Percentiles rank a stretch among this genome's conserved stretches.
Conservation (phyloP, 2,329 filamentous ascomycete genomes). For the Polytolypa hystricis region DNA sequence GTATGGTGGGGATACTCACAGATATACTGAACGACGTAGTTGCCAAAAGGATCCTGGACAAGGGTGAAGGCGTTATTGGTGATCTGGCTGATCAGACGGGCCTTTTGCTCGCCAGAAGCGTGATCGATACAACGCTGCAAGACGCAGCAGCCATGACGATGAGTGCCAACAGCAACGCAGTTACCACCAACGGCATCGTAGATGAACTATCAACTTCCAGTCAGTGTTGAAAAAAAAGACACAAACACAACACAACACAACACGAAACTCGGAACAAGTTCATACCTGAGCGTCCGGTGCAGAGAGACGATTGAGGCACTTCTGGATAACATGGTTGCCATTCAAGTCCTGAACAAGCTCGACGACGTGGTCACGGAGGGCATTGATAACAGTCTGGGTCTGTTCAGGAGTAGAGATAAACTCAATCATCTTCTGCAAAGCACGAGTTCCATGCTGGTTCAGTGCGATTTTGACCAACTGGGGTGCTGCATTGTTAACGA, state of each 20-base stretch:
- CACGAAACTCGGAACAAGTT: no score
- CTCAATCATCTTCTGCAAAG: constrained; percentile 99
- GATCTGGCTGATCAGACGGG: constrained; percentile 74
- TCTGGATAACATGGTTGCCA: constrained; percentile 98
- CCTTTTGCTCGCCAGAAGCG: constrained; percentile 79
- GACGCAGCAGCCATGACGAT: constrained; percentile 95
- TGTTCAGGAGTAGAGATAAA: constrained; percentile 80
- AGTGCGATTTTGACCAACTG: constrained; percentile 88
- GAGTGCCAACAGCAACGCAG: constrained; percentile 85
- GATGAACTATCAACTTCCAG: constrained; percentile 58
- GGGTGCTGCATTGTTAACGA: constrained; percentile 80
- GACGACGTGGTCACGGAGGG: constrained; percentile 74
- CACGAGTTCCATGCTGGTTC: constrained; percentile 93
- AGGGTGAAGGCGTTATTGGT: constrained; percentile 78
- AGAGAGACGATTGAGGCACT: constrained; percentile 90
- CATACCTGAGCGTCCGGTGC: constrained; percentile 60
- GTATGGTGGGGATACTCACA: constrained; percentile 19
- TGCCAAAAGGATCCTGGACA: constrained; percentile 94
- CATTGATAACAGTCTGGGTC: constrained; percentile 75
- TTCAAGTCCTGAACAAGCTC: constrained; percentile 95
- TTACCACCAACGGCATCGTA: constrained; percentile 83
- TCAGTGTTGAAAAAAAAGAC: background rate
- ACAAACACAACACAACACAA: background rate
- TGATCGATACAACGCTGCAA: constrained; percentile 97
- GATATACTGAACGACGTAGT: constrained; percentile 98